Conservation (phyloP, 2,329 filamentous ascomycete species). For the Orbilia brochopaga region DNA sequence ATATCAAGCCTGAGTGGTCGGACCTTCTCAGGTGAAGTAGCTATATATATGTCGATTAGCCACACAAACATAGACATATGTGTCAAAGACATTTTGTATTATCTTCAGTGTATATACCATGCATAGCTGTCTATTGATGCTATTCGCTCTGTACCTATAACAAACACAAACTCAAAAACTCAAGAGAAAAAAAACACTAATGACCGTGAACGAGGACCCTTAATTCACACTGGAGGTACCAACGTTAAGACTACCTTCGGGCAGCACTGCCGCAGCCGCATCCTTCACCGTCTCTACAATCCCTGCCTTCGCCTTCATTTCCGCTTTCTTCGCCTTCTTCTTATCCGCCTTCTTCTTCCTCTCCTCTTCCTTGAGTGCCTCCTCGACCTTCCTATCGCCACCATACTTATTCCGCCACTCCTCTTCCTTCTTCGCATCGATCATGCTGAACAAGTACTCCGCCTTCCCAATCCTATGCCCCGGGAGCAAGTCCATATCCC, state of each 20-base stretch:
- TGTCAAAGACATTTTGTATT: too few species aligned
- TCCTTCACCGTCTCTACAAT: slow-evolving; percentile 15
- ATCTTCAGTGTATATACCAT: too few species aligned
- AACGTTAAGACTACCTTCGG: slow-evolving; percentile 2
- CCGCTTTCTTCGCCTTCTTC: slow-evolving; percentile 80
- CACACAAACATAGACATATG: too few species aligned
- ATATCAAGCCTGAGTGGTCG: too few species aligned
- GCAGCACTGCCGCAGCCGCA: slow-evolving; percentile 6
- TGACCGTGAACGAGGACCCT: too few species aligned
- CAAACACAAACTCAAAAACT: neutral
- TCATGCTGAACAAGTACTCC: slow-evolving; percentile 77
- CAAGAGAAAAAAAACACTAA: too few species aligned
- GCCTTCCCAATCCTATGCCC: slow-evolving; percentile 83
- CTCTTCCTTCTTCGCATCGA: slow-evolving; percentile 78
- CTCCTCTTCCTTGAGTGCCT: slow-evolving; percentile 57
- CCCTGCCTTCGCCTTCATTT: slow-evolving; percentile 42
- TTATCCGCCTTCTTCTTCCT: slow-evolving; percentile 62
- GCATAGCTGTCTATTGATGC: too few species aligned
- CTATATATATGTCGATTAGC: too few species aligned
- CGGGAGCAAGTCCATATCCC: slow-evolving; percentile 69
- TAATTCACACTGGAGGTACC: neutral
- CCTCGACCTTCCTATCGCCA: slow-evolving; percentile 63
- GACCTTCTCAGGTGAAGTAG: too few species aligned
- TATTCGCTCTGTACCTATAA: too few species aligned
- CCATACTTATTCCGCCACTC: slow-evolving; percentile 82